Base-by-base conservation (phyloP, 805 yeast genomes). In the Cyberlindnera saturnus region DNA sequence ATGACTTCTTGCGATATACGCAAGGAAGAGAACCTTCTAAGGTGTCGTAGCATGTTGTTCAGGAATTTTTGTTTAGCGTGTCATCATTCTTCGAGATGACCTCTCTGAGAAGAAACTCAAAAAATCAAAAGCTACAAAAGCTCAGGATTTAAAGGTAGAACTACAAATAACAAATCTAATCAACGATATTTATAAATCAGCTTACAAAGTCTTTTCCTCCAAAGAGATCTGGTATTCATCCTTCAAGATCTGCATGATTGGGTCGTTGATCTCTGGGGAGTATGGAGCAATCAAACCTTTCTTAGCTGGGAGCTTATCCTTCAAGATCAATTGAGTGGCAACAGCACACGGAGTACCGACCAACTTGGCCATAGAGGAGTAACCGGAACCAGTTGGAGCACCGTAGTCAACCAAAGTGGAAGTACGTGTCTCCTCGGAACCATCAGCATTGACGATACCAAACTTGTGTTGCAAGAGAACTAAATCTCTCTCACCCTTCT, bases 301-400 rank as follows among this genome's bases (percentile, higher is more conserved):
- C 49, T 73, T 77, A 56, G 75, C 74, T 58, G 80, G 74, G 45
- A 82, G 78, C 53, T 96, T 96, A 55, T 85, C 79, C 41, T 48
- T 46, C 58, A 93, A 75, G 50, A 93, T 85, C 67, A 86, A 83
- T 70, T 80, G 79, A 46, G 85, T 75, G 28, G 98, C 99, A 64
- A 93, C 95, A 43, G 96, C 96, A 71, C 96, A 91, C 54, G 99
- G 99, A 51, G 89, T 91, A 73, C 99, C 99, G 43, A 93, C 99
- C 52, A 87, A 79, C 65, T 91, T 90, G 54, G 99, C 99, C 99
- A 93, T 93, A 31, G 98, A 90, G 34, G 96, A 84, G 81, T 91
- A 93, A 43, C 93, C 91, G 48, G 90, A 88, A 43, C 74, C 73
- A 49, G 77, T 71, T 57, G 84, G 84, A 55, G 77, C 81, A 72